Conservation (phyloP, 495 filamentous ascomycete species). For the Ascodesmis nigricans region DNA sequence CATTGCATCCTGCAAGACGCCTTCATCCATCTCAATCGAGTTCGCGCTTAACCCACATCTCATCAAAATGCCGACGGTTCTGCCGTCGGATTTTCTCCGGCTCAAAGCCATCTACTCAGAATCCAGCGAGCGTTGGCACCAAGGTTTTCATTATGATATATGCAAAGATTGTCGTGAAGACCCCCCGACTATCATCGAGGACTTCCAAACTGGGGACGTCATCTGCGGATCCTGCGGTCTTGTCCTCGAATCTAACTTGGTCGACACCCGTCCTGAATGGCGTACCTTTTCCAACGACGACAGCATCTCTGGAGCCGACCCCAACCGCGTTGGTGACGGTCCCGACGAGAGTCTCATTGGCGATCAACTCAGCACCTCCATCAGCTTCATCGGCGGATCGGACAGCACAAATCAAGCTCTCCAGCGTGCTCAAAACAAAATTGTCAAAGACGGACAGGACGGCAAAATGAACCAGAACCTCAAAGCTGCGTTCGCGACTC, state of each 20-base stretch:
- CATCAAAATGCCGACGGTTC: too few relatives aligned
- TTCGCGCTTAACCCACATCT: too few relatives aligned
- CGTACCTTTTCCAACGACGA: conserved; percentile 93
- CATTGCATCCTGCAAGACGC: too few relatives aligned
- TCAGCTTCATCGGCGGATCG: conserved; percentile 24
- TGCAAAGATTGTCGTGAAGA: conserved; percentile 75
- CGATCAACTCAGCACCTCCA: conserved; percentile 68
- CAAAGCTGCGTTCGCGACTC: background rate
- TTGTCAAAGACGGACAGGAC: background rate
- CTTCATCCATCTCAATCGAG: too few relatives aligned
- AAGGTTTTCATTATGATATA: too few relatives aligned
- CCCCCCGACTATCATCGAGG: conserved; percentile 71
- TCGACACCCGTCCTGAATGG: conserved; percentile 91
- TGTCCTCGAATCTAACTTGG: conserved; percentile 61
- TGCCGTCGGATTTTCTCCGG: too few relatives aligned
- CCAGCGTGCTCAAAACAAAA: background rate
- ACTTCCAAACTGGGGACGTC: conserved; percentile 65
- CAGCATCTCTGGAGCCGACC: conserved; percentile 57
- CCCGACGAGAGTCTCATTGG: conserved; percentile 63
- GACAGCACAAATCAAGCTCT: background rate
- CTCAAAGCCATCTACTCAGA: too few relatives aligned
- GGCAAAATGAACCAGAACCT: background rate
- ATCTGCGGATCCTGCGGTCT: conserved; percentile 76
- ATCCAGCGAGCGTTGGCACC: too few relatives aligned
- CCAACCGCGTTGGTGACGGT: conserved; percentile 81